These are phyloP conservation scores for Eragrostis curvula DNA, from an alignment of 176 grass and related monocot genomes.

Conservation along the genomic window DNA sequence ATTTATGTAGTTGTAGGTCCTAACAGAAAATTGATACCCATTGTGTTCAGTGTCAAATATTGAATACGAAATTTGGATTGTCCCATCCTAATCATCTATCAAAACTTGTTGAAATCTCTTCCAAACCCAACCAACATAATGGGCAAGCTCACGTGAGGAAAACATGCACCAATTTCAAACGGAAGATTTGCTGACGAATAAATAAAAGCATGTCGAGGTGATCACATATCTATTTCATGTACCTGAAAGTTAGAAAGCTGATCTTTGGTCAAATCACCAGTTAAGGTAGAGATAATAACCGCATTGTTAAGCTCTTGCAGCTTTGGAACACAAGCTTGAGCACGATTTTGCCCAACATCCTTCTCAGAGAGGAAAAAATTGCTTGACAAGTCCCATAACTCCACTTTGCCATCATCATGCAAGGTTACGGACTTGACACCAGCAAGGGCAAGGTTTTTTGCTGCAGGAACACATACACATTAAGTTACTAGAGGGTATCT, in stretches of 20 bases:
- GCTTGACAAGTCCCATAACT: conserved; percentile 84
- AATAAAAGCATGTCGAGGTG: not conserved
- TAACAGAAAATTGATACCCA: not conserved
- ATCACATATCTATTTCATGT: conserved; percentile 14
- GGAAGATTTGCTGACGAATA: not conserved
- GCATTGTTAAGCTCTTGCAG: conserved; percentile 91
- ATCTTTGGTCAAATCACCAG: conserved; percentile 62
- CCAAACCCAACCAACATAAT: conserved; percentile 17
- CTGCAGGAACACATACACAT: conserved; percentile 43
- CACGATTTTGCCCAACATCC: conserved; percentile 72
- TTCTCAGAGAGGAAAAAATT: conserved; percentile 86
- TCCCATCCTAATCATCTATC: not conserved
- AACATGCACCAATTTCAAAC: not conserved
- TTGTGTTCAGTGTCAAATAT: not conserved
- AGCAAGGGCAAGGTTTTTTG: conserved; percentile 85
- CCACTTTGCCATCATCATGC: conserved; percentile 70
- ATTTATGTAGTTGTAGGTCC: not conserved
- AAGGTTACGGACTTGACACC: conserved; percentile 85
- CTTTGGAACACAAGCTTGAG: conserved; percentile 63
- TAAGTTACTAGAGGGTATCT: not conserved
- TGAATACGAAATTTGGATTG: not conserved
- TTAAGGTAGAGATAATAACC: conserved; percentile 65
- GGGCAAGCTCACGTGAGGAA: not conserved
- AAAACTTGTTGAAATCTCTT: not conserved
- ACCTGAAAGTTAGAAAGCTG: conserved; percentile 83